Percentiles rank a stretch among this genome's conserved stretches.
Evolutionary conservation across 2,329 filamentous ascomycete genomes (phyloP).

Genomic region (Ceratocystis alfenasii): DNA sequence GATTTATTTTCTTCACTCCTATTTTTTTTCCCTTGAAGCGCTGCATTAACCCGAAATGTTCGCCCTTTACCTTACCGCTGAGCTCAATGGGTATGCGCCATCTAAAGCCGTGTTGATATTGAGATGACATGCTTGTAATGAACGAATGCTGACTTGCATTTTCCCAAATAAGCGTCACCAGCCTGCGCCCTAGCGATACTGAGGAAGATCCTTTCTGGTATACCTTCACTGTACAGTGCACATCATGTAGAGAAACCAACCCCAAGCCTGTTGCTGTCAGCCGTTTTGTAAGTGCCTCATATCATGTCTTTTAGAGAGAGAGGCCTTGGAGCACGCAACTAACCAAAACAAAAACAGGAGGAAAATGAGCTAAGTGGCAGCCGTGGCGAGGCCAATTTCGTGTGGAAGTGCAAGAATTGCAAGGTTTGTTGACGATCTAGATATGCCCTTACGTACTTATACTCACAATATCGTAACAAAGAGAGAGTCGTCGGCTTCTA

Average conservation of each 20-base stretch:
- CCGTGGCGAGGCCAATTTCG: constrained; percentile 92
- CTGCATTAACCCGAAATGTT: constrained; percentile 40
- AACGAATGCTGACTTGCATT: constrained; percentile 16
- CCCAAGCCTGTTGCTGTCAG: constrained; percentile 76
- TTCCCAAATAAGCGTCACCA: constrained; percentile 57
- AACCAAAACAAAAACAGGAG: constrained; percentile 45
- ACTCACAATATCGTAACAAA: constrained; percentile 28
- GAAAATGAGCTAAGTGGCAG: constrained; percentile 83
- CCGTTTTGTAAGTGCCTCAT: constrained; percentile 57
- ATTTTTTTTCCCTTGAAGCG: not conserved
- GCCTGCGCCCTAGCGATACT: constrained; percentile 74
- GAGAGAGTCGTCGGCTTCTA: constrained; percentile 76
- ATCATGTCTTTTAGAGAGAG: not conserved
- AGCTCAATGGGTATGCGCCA: constrained; percentile 52
- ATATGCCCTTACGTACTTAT: not conserved
- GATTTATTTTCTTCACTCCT: not conserved
- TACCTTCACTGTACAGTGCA: constrained; percentile 96
- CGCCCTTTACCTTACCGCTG: constrained; percentile 53
- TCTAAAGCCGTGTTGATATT: not conserved
- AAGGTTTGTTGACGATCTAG: constrained; percentile 46
- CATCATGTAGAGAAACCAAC: constrained; percentile 87
- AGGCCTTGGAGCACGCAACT: not conserved
- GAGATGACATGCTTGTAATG: not conserved
- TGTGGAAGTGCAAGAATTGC: constrained; percentile 99
- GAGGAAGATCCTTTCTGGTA: constrained; percentile 81